Evolutionary conservation across 345 rosid species (phyloP), one percentile per base, ranked within the genome.

Genomic region (Stellera chamaejasme): DNA sequence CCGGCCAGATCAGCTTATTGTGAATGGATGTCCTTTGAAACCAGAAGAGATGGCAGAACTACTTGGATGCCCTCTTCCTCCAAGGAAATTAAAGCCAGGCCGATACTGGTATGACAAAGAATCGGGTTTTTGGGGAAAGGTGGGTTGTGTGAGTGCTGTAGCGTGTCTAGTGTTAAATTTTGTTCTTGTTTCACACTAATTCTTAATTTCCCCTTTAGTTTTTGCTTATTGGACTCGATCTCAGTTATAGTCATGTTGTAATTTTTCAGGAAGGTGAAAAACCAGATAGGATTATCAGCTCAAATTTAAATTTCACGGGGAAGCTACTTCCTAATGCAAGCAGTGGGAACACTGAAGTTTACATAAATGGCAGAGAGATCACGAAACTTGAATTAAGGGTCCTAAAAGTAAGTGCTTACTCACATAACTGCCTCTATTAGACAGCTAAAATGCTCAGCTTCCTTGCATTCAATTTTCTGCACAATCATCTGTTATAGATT

Each of bases 81-180:
- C 95, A 1, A 62, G 69, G 64, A 94, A 90, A 72, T 74, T 94
- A 76, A 90, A 85, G 73, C 99, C 97, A 0, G 97, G 99, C 57
- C 77, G 75, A 54, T 94, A 87, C 74, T 94, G 99, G 99, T 94
- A 94, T 45, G 99, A 94, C 68, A 94, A 94, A 66, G 99, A 90
- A 68, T 90, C 99, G 26, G 99, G 99, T 66, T 63, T 77, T 2
- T 94, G 99, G 99, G 98, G 98, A n/a, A 88, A 80, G 83, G 97
- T 90, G 59, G 60, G 72, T 52, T 13, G 15, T 51, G 9, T 58
- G 53, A 14, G 8, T 7, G n/a, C 27, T 56, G 28, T 61, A 48
- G 27, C 47, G 10, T 54, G 48, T 48, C 54, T 36, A 64, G 56
- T 58, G 39, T 68, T 47, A 42, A 23, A 45, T 60, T 63, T 49